These are phyloP conservation scores for Aspergillus candidus DNA, from an alignment of 2,329 filamentous ascomycete genomes.

Conservation along the genomic window DNA sequence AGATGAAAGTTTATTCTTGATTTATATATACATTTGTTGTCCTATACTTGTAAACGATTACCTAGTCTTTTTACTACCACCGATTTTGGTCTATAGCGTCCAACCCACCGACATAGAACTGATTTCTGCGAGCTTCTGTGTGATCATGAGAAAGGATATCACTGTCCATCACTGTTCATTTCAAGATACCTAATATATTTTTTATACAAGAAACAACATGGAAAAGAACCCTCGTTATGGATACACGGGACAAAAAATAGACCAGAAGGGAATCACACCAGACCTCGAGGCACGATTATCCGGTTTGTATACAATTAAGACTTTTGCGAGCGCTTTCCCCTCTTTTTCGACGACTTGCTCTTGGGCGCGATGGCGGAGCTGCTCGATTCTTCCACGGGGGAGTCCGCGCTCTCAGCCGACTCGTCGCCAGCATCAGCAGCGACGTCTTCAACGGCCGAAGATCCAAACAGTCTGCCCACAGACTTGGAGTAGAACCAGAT, in stretches of 20 bases:
- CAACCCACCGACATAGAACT: too few species aligned
- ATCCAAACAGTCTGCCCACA: conserved; percentile 24
- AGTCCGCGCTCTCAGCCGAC: conserved; percentile 15
- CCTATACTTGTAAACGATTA: too few species aligned
- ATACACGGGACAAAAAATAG: background rate
- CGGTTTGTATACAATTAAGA: conserved; percentile 11
- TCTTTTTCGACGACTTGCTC: conserved; percentile 17
- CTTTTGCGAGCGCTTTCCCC: conserved; percentile 25
- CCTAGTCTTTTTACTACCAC: too few species aligned
- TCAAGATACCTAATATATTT: too few species aligned
- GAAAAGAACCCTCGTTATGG: too few species aligned
- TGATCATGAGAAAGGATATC: too few species aligned
- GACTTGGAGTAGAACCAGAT: conserved; percentile 59
- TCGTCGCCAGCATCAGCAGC: conserved; percentile 14
- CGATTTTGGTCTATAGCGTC: too few species aligned
- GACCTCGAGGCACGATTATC: background rate
- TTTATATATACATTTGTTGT: too few species aligned
- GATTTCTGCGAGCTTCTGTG: too few species aligned
- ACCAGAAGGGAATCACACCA: background rate
- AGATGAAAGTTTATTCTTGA: too few species aligned
- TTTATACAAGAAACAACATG: too few species aligned
- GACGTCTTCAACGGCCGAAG: conserved; percentile 6
- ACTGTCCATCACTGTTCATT: too few species aligned
- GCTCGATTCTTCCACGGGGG: conserved; percentile 16
- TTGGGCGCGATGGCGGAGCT: conserved; percentile 22